Evolutionary conservation across 345 rosid genomes (phyloP), one percentile per base, ranked within the genome.

Genomic region (Mercurialis annua): DNA sequence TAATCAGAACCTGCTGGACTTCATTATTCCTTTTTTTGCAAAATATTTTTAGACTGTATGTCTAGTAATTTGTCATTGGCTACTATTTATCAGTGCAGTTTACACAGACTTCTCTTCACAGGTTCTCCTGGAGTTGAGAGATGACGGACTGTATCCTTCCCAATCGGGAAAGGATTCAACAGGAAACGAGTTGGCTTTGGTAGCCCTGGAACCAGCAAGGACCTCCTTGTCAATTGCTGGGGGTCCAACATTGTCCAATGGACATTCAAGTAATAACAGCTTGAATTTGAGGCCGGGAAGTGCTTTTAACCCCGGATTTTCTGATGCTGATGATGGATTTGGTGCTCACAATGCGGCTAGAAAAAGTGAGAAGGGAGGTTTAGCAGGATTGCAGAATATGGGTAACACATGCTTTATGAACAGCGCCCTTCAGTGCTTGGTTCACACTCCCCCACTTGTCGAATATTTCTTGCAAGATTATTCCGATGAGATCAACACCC

Each of bases 401-500:
- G 98, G 98, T 64, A 93, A 93, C 67, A 93, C 97, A 66, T 93
- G 98, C 76, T 93, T 93, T 76, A 90, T 93, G 98, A 90, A 90
- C 71, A 89, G 97, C 75, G 83, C 96, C 73, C 72, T 93, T 67
- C 97, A 93, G 62, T 93, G 98, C 86, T 81, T 93, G 66, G 92
- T 84, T 53, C 98, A 90, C 80, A 93, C 96, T 0, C 89, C 92
- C 1, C 86, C 82, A 21, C 81, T 93, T 75, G 94, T 81, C 69
- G 87, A 90, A 59, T 93, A 93, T 71, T 93, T 93, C 76, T 77
- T 90, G 78, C 73, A 85, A 79, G 94, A 93, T 75, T 93, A 87
- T 81, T 75, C 83, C 12, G 78, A 72, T 26, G 97, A 93, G 73
- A 87, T 93, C 72, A 93, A 93, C 78, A 63, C 80, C 11, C 81